Evolutionary conservation across 2,329 filamentous ascomycete genomes (phyloP).

Genomic region (Aspergillus tamarii): DNA sequence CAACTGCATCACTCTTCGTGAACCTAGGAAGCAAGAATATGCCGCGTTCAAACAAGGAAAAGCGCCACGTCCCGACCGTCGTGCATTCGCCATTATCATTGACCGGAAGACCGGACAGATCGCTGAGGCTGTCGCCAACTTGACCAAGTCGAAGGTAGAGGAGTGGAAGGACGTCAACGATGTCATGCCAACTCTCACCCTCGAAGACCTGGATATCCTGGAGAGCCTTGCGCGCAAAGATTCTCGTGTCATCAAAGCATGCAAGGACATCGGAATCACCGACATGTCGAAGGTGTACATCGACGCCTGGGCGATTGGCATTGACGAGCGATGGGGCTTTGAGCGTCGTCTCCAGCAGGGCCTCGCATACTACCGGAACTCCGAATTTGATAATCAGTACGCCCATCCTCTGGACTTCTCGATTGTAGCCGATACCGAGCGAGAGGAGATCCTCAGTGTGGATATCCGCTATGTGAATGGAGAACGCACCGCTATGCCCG

Average conservation of each 20-base stretch:
- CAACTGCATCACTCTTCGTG: conserved; percentile 59
- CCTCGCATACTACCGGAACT: conserved; percentile 37
- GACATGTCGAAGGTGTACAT: conserved; percentile 40
- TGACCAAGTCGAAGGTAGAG: neutral
- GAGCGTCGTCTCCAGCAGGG: conserved; percentile 38
- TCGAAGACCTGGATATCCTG: neutral
- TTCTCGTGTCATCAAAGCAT: conserved; percentile 35
- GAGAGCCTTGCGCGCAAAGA: conserved; percentile 36
- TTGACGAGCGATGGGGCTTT: conserved; percentile 40
- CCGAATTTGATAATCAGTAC: conserved; percentile 36
- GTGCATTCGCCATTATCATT: conserved; percentile 53
- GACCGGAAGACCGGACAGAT: conserved; percentile 29
- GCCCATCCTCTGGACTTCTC: conserved; percentile 34
- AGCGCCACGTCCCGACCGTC: conserved; percentile 36
- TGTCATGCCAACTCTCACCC: conserved; percentile 2
- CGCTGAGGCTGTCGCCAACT: neutral
- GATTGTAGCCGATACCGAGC: conserved; percentile 32
- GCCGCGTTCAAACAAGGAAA: conserved; percentile 36
- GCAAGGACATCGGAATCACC: conserved; percentile 39
- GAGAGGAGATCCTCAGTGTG: conserved; percentile 32
- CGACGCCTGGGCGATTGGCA: conserved; percentile 42
- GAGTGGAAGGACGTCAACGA: conserved; percentile 1
- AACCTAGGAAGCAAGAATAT: conserved; percentile 41
- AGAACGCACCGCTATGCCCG: neutral
- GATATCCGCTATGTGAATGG: conserved; percentile 17